These are phyloP conservation scores for Arachnomyces sp. DNA, from an alignment of 2,329 filamentous ascomycete species.

Conservation along the genomic window DNA sequence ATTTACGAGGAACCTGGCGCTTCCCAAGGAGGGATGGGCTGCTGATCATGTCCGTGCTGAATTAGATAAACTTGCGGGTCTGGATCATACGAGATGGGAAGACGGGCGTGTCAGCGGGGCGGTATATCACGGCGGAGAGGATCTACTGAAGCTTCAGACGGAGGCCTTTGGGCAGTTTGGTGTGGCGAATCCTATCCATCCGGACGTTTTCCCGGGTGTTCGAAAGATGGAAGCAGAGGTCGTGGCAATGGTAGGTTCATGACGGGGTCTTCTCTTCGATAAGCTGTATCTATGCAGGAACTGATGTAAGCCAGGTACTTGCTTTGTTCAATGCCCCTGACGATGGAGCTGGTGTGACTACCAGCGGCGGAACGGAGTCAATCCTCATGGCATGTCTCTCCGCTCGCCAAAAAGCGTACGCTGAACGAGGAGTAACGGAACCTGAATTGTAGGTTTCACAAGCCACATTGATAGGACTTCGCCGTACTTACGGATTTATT, in stretches of 20 bases:
- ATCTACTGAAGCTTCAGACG: constrained; percentile 74
- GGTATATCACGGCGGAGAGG: constrained; percentile 88
- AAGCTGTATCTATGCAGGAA: background rate
- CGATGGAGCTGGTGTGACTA: constrained; percentile 80
- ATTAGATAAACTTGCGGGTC: constrained; percentile 66
- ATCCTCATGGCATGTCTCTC: constrained; percentile 93
- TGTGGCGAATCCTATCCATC: constrained; percentile 93
- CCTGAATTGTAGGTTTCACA: constrained; percentile 71
- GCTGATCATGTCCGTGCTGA: constrained; percentile 72
- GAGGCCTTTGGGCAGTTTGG: constrained; percentile 93
- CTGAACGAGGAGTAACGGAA: constrained; percentile 78
- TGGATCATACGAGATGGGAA: constrained; percentile 96
- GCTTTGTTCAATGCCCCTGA: constrained; percentile 81
- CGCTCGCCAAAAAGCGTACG: constrained; percentile 79
- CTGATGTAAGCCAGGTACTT: constrained; percentile 43
- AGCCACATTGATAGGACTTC: background rate
- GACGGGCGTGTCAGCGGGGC: constrained; percentile 90
- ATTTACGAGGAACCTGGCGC: constrained; percentile 62
- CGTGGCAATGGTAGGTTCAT: constrained; percentile 73
- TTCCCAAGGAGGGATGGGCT: constrained; percentile 79
- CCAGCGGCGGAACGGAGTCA: constrained; percentile 88
- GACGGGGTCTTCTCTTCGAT: background rate
- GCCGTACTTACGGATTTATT: constrained; percentile 12
- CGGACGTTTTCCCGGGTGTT: constrained; percentile 95
- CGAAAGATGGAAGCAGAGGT: constrained; percentile 99